phyloP scores from a whole-genome alignment of 2,329 filamentous ascomycete genomes.

The Mycosphaerella sp. region DNA sequence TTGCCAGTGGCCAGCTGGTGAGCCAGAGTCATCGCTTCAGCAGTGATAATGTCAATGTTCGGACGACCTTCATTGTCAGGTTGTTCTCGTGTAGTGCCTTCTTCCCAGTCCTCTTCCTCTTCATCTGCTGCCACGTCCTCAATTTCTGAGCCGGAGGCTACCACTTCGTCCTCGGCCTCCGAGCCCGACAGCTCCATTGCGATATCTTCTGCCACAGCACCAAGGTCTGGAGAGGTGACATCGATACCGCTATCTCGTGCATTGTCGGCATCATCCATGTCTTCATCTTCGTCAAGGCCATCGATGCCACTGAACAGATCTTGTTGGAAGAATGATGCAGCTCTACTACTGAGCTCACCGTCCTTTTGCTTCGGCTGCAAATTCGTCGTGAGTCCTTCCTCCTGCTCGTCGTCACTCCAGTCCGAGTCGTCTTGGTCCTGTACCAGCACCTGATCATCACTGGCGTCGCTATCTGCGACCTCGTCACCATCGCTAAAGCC shows the following conservation, averaged over 20 bases:
- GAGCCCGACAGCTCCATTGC: slow-evolving; percentile 12
- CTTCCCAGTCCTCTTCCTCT: slow-evolving; percentile 54
- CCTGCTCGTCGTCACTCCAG: slow-evolving; percentile 44
- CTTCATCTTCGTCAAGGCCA: slow-evolving; percentile 48
- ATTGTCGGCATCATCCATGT: slow-evolving; percentile 36
- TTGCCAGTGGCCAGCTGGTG: slow-evolving; percentile 84
- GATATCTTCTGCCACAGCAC: slow-evolving; percentile 22
- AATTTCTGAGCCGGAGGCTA: slow-evolving; percentile 27
- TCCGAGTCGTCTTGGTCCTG: slow-evolving; percentile 58
- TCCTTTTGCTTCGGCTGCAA: slow-evolving; percentile 46
- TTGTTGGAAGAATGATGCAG: slow-evolving; percentile 85
- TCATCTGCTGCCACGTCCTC: slow-evolving; percentile 33
- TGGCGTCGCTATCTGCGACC: slow-evolving; percentile 41
- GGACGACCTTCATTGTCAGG: slow-evolving; percentile 47
- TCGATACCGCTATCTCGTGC: slow-evolving; percentile 41
- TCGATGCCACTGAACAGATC: slow-evolving; percentile 86
- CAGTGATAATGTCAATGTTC: slow-evolving; percentile 99
- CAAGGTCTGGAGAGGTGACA: slow-evolving; percentile 30
- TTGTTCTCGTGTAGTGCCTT: slow-evolving; percentile 49
- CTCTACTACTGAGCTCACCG: slow-evolving; percentile 69
- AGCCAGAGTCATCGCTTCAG: slow-evolving; percentile 95
- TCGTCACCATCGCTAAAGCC: slow-evolving; percentile 62
- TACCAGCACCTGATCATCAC: slow-evolving; percentile 48
- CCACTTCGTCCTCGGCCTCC: slow-evolving; percentile 14
- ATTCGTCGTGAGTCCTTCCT: slow-evolving; percentile 52